phyloP scores from a whole-genome alignment of 2,329 filamentous ascomycete genomes.

The Penicillium sp. region DNA sequence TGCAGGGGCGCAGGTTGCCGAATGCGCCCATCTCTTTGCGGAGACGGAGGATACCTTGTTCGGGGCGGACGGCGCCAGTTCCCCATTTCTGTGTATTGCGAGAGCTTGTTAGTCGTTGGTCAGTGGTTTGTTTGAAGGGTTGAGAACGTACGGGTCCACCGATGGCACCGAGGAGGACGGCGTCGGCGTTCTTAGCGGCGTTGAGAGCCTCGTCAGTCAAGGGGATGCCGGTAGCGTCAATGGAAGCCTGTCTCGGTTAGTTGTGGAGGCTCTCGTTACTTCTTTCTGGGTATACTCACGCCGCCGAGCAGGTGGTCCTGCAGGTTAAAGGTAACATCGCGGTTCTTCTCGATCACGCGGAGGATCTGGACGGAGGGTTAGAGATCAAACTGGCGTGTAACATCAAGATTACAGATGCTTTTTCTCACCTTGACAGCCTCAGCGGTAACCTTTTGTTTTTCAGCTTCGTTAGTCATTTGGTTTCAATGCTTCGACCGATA shows the following conservation, averaged over 20 bases:
- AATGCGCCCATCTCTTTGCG: conserved; percentile 93
- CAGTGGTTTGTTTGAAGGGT: not conserved
- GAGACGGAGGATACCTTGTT: conserved; percentile 86
- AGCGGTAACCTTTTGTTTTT: conserved; percentile 63
- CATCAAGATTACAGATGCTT: not conserved
- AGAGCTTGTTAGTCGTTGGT: not conserved
- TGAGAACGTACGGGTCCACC: conserved; percentile 71
- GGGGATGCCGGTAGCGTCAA: conserved; percentile 74
- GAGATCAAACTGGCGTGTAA: not conserved
- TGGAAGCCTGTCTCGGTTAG: conserved; percentile 66
- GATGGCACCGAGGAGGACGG: conserved; percentile 88
- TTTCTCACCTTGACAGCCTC: conserved; percentile 76
- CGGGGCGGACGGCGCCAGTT: conserved; percentile 80
- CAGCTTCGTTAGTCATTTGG: conserved; percentile 4
- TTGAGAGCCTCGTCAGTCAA: conserved; percentile 79
- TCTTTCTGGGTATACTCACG: conserved; percentile 58
- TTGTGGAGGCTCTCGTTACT: too few relatives aligned
- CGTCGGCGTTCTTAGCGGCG: conserved; percentile 81
- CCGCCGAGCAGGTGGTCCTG: conserved; percentile 88
- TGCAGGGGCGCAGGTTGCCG: conserved; percentile 93
- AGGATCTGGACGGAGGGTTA: conserved; percentile 59
- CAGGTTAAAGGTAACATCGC: conserved; percentile 79
- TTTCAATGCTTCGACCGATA: conserved; percentile 4
- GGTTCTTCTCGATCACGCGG: conserved; percentile 71
- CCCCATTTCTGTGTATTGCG: conserved; percentile 80